These are phyloP conservation scores for Verbena officinalis DNA, from an alignment of 257 asterid genomes.

Conservation along the genomic window DNA sequence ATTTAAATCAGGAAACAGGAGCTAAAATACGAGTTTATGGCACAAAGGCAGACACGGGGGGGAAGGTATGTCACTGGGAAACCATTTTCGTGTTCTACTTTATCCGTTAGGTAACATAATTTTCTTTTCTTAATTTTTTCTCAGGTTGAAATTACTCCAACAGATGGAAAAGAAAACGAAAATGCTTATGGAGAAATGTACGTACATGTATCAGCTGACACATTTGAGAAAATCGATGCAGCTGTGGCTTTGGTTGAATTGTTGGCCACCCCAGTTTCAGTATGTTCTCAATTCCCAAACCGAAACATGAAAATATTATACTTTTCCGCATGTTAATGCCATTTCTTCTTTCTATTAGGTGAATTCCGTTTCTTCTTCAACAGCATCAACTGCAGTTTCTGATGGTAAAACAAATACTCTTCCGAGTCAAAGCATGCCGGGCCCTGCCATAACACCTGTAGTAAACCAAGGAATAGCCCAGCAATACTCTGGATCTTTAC, in stretches of 20 bases:
- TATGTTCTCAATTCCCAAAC: constrained; percentile 40
- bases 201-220: constrained; percentile 80
- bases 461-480: constrained; percentile 51
- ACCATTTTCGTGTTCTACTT: constrained; percentile 1
- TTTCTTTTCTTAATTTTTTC: constrained; percentile 5
- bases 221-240: constrained; percentile 86
- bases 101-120: constrained; percentile 2
- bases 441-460: constrained; percentile 29
- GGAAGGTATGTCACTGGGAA: constrained; percentile 51
- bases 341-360: constrained; percentile 44
- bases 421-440: constrained; percentile 36
- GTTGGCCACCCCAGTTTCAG: constrained; percentile 80
- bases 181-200: constrained; percentile 63
- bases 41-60: constrained; percentile 55
- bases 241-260: constrained; percentile 87
- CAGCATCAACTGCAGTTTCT: constrained; percentile 43
- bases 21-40: constrained; percentile 86
- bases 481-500: constrained; percentile 42
- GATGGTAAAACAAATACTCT: constrained; percentile 36
- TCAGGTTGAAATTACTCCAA: constrained; percentile 70
- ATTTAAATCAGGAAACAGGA: constrained; percentile 85
- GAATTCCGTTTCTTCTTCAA: constrained; percentile 53
- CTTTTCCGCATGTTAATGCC: background rate
- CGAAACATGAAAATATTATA: background rate
- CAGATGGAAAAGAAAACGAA: constrained; percentile 52